Evolutionary conservation across 441 rosid genomes (phyloP).

Genomic region (Corymbia citriodora): DNA sequence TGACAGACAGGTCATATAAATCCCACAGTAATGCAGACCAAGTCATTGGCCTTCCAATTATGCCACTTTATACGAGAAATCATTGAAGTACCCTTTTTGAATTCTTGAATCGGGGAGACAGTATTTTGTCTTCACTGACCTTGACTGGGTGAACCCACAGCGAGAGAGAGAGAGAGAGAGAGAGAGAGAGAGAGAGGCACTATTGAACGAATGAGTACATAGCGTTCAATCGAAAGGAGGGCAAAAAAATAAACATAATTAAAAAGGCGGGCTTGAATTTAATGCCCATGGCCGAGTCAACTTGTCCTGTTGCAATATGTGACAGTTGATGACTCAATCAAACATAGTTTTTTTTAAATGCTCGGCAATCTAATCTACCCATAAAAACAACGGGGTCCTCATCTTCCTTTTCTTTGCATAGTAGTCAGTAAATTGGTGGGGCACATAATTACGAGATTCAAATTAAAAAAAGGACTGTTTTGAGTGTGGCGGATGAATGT

Average conservation of each 20-base stretch:
- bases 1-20: background rate
- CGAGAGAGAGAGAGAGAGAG: background rate
- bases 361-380: background rate
- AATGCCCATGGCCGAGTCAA: constrained; percentile 21
- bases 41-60: background rate
- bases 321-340: constrained; percentile 8
- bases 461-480: background rate
- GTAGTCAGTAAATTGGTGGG: constrained; percentile 9
- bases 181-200: background rate
- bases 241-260: background rate
- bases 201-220: background rate
- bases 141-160: constrained; percentile 9
- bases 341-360: background rate
- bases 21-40: background rate
- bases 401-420: background rate
- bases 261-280: background rate
- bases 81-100: constrained; percentile 11
- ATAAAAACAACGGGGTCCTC: background rate
- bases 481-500: background rate
- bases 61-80: constrained; percentile 6
- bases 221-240: constrained; percentile 12
- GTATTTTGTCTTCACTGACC: constrained; percentile 2
- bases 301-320: constrained; percentile 8
- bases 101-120: background rate
- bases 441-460: background rate